Conservation (phyloP, 2,329 filamentous ascomycete species). For the Podosphaera aphanis region DNA sequence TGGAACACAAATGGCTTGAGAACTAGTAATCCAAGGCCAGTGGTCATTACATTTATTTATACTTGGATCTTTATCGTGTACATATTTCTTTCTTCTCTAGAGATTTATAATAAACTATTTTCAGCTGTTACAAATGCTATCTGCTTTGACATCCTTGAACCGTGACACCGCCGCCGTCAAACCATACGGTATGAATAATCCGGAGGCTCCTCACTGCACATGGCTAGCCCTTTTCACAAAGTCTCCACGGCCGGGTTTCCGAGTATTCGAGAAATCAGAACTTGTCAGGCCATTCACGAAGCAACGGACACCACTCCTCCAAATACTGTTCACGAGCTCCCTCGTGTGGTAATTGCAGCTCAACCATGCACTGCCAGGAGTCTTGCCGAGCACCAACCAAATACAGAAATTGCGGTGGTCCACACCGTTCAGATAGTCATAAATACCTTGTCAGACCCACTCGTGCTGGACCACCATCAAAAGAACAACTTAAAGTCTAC, state of each 20-base stretch:
- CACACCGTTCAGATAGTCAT: background rate
- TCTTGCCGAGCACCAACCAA: background rate
- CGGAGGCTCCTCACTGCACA: background rate
- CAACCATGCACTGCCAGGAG: background rate
- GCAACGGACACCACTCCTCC: background rate
- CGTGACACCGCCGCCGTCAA: background rate
- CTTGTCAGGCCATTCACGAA: background rate
- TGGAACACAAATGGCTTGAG: no score
- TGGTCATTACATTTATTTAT: no score
- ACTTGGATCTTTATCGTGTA: no score
- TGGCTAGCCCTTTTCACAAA: background rate
- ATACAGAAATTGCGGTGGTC: background rate
- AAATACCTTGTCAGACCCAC: no score
- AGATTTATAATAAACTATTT: no score
- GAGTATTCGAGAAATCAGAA: background rate
- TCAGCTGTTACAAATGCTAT: no score
- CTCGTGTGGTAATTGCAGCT: background rate
- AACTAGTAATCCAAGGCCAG: no score
- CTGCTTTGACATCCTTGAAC: no score
- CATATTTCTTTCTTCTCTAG: no score
- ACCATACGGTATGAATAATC: background rate
- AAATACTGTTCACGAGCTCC: conserved; percentile 1
- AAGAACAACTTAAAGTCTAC: no score
- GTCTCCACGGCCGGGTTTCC: background rate
- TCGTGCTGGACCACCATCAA: no score